phyloP scores from a whole-genome alignment of 768 basidiomycete species.

The Pseudohyphozyma bogoriensis region DNA sequence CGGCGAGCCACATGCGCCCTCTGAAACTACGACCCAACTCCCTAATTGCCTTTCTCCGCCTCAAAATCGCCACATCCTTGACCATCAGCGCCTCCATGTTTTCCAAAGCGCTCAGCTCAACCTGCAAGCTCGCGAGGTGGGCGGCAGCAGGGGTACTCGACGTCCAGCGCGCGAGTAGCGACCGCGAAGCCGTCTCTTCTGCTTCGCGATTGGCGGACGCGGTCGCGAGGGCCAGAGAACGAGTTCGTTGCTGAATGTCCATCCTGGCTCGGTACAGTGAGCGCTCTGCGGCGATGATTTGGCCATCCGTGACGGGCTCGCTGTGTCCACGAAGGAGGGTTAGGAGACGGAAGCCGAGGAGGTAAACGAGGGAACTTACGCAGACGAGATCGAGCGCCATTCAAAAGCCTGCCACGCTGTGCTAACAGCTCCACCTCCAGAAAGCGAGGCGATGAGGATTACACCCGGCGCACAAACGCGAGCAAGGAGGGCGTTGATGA shows the following conservation, averaged over 20 bases:
- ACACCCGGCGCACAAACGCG: constrained; percentile 33
- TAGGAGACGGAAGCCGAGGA: no score
- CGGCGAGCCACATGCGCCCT: constrained; percentile 24
- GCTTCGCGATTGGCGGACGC: constrained; percentile 23
- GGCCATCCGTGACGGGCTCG: constrained; percentile 28
- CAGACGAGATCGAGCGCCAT: constrained; percentile 28
- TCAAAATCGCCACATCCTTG: constrained; percentile 26
- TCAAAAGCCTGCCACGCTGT: constrained; percentile 34
- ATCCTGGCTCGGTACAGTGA: constrained; percentile 26
- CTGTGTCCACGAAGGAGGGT: no score
- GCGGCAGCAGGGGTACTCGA: constrained; percentile 4
- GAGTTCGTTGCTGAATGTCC: constrained; percentile 25
- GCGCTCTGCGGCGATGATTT: constrained; percentile 26
- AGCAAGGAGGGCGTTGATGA: constrained; percentile 30
- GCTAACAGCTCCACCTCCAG: constrained; percentile 33
- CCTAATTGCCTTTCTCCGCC: constrained; percentile 24
- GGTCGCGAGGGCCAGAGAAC: constrained; percentile 19
- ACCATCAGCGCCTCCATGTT: constrained; percentile 30
- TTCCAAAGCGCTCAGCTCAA: constrained; percentile 29
- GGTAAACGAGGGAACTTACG: constrained; percentile 1
- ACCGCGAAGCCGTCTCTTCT: constrained; percentile 7
- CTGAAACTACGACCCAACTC: constrained; percentile 29
- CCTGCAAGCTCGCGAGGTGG: constrained; percentile 27
- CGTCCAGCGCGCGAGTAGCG: constrained; percentile 20
- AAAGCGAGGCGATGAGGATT: constrained; percentile 31